These are phyloP conservation scores for Coriaria nepalensis DNA, from an alignment of 306 rosid species.

Conservation along the genomic window DNA sequence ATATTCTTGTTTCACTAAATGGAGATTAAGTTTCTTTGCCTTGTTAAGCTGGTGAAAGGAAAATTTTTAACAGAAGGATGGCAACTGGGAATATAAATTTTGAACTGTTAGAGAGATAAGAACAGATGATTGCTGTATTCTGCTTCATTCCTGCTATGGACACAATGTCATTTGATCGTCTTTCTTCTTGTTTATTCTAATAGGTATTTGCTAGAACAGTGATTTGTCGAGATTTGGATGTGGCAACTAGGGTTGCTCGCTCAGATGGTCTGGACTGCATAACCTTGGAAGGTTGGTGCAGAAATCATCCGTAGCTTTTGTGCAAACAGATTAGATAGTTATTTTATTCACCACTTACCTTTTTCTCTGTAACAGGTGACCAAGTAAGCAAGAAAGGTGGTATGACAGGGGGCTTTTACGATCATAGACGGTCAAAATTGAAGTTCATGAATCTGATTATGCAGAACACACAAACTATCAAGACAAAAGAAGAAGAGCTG, in stretches of 20 bases:
- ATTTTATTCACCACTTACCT: constrained; percentile 19
- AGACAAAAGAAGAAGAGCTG: constrained; percentile 45
- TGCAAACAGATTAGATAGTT: constrained; percentile 4
- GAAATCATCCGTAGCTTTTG: constrained; percentile 10
- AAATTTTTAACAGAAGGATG: too few relatives aligned
- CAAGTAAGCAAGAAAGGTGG: constrained; percentile 99
- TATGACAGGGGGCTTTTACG: constrained; percentile 98
- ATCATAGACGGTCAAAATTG: constrained; percentile 80
- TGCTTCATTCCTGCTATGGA: not conserved
- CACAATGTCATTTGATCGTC: constrained; percentile 12
- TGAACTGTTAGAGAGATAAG: too few relatives aligned
- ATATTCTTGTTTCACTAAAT: too few relatives aligned
- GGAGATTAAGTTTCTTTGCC: too few relatives aligned
- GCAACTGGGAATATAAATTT: too few relatives aligned
- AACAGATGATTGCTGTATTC: not conserved
- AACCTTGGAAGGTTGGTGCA: constrained; percentile 71
- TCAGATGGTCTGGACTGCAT: constrained; percentile 83
- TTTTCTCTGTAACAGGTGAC: constrained; percentile 47
- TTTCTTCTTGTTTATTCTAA: constrained; percentile 7
- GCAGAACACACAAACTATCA: constrained; percentile 38
- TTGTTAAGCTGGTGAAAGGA: too few relatives aligned
- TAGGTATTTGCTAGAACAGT: constrained; percentile 96
- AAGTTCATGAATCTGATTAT: constrained; percentile 65
- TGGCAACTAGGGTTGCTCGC: constrained; percentile 88
- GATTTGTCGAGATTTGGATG: constrained; percentile 83